Base-by-base conservation (phyloP, 176 grass and related monocot genomes). In the Lolium rigidum region DNA sequence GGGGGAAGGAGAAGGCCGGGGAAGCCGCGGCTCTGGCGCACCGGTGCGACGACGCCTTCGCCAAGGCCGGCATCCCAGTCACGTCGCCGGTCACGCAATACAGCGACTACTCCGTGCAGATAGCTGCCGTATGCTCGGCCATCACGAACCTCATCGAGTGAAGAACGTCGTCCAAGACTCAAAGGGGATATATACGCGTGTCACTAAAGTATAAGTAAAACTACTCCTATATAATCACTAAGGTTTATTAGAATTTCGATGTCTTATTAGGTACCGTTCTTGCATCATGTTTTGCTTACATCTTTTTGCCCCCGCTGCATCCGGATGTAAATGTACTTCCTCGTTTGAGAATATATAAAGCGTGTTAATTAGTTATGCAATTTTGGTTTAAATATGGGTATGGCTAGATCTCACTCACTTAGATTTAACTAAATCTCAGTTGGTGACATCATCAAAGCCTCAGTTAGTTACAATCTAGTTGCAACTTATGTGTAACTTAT, bases 81-180 rank as follows among this genome's bases (percentile, higher is more conserved):
- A 35, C 31, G 48, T 87, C 85, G 81, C 80, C 77, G 60, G 10
- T 91, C 28, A 63, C 69, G 21, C 25, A 50, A n/a, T 65, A 18
- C 81, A 58, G 81, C 76, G 20, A 28, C 0, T 84, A 91, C 76
- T 10, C 85, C 49, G 20, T 50, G 26, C 5, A 70, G 76, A 87
- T 91, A 0, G 89, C 81, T 0, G 14, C 10, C 52, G 2, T 91
- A 15, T 87, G 85, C 6, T 70, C 77, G 26, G 85, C 81, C 18
- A 91, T 91, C 81, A 91, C 81, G 0, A 68, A 81, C 85, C 85
- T 91, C 60, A 84, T 91, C 85, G 9, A 62, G 57, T 91, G 89
- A 87, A 70, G 18, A 48, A 43, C 61, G 65, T 50, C 52, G 50
- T 75, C 15, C 1, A 44, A 72, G 35, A 12, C 1, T 54, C 22